Evolutionary conservation across 2,329 filamentous ascomycete species (phyloP), one percentile per base, ranked within the genome.

Genomic region (Coleophoma crateriformis): DNA sequence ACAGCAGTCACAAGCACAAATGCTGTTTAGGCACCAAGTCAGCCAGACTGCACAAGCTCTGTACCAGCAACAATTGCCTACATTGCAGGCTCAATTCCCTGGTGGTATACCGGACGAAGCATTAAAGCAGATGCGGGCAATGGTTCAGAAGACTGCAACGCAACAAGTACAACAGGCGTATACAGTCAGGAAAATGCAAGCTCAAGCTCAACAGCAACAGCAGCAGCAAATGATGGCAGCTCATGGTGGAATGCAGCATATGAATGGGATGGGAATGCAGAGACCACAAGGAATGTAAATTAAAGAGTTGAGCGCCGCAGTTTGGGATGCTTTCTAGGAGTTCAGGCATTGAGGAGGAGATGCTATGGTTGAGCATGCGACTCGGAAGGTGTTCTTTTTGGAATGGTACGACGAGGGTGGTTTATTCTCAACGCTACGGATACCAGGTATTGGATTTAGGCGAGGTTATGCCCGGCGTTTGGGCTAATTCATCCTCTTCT

Each of bases 1-100:
- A 40, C 58, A 61, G 61, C 72, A 74, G 56, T 54, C 60, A 39
- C 54, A 58, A 14, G 56, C 58, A 19, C 55, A 58, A 42, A 47
- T 49, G 46, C 50, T 51, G 12, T 50, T 50, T 33, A 59, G 61
- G 53, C 59, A 59, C 37, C 57, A 58, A 6, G 59, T 64, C 45
- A 47, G 52, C n/a, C n/a, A 15, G 12, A n/a, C 14, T 45, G 38
- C 32, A 10, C 15, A 47, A 44, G 12, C 39, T 32, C 61, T 69
- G 46, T 61, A 63, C 48, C 48, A 53, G 37, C 58, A 60, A 19
- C 59, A 66, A 43, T 38, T 61, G 39, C 50, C 58, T 19, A 38
- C 8, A 11, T 45, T 55, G 22, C 43, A 50, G 33, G 22, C 34
- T 11, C 34, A 43, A 43, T n/a, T 48, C 33, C 51, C 51, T 27